Base-by-base conservation (phyloP, 306 rosid genomes). In the Pterocarpus santalinus region DNA sequence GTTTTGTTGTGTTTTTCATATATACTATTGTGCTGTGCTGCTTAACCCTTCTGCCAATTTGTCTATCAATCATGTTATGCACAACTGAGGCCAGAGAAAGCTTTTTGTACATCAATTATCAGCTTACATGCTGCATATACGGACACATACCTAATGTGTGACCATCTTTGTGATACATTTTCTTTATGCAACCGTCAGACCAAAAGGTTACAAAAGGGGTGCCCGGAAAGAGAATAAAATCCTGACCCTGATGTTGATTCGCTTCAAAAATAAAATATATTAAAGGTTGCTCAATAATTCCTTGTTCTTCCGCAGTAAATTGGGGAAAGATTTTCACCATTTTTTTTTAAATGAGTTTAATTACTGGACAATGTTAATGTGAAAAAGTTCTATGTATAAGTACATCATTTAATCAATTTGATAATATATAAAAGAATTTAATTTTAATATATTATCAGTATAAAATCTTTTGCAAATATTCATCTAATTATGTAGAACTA, bases 61-160 rank as follows among this genome's bases (percentile, higher is more conserved):
- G 80, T 77, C 86, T 68, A 75, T 73, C 86, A 74, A 87, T 80
- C 66, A 81, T 49, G 77, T 16, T 75, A 55, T 17, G 52, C 70
- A 17, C 33, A 65, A 74, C 69, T 73, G 69, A 64, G 66, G 34
- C 61, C 68, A 81, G 47, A 75, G 39, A 73, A 79, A 38, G 83
- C 83, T 60, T 84, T 88, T 86, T 79, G 86, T 76, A 82, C 85
- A 63, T 86, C 85, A 79, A 82, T 82, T 83, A 82, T 44, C 28
- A 22, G 28, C 28, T 22, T 22, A 22, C 1, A 22, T 22, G 28
- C 28, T 22, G 28, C 28, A 22, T 22, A 65, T 70, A 17, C 36
- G 65, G 85, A 86, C 80, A 79, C 22, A 30, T 65, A 63, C 77
- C 64, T 77, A 32, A 22, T 60, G 53, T 34, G 70, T 78, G 52